Base-by-base conservation (phyloP, 2,329 filamentous ascomycete species). In the Drechslerella coelobrocha region DNA sequence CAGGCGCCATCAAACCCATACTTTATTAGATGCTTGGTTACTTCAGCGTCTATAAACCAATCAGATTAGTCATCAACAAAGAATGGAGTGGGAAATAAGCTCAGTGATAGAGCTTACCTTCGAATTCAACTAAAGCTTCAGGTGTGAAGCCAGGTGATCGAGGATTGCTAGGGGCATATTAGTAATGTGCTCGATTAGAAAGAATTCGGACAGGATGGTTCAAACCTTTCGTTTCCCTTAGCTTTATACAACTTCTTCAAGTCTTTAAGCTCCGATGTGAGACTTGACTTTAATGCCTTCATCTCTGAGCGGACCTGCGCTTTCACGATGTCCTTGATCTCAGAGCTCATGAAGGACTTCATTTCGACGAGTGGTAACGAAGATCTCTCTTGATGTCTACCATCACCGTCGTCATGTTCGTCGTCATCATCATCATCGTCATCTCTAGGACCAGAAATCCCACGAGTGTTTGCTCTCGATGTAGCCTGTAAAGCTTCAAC, bases 261-360 rank as follows among this genome's bases (percentile, higher is more conserved):
- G 27, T 71, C 66, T 41, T 71, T 71, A 8, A 71, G 37, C 41
- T 71, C 66, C 12, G 66, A 48, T 37, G 61, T 71, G 1, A 71
- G 24, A 24, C 53, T 60, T 24, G 66, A 71, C 29, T 71, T 71
- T 37, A 71, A 59, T 7, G 66, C 45, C 48, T 71, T 71, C 66
- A 71, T 63, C 37, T 71, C 66, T 31, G 66, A 71, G 29, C 66
- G 66, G 66, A 71, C 66, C 21, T 71, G 66, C 29, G 66, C 66
- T 54, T 71, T 71, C 27, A 71, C 66, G 48, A 71, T 71, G 21
- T 71, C 66, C 19, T 71, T 71, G 19, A 71, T 71, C 31, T 71
- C 66, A 19, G 66, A 57, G 41, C 59, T 59, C 19, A 63, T 37
- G 50, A 63, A 63, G 24, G 60, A 37, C 41, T 63, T 63, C 17